Evolutionary conservation across 2,329 filamentous ascomycete species (phyloP), one percentile per base, ranked within the genome.

Genomic region (Hypoxylon sp.): DNA sequence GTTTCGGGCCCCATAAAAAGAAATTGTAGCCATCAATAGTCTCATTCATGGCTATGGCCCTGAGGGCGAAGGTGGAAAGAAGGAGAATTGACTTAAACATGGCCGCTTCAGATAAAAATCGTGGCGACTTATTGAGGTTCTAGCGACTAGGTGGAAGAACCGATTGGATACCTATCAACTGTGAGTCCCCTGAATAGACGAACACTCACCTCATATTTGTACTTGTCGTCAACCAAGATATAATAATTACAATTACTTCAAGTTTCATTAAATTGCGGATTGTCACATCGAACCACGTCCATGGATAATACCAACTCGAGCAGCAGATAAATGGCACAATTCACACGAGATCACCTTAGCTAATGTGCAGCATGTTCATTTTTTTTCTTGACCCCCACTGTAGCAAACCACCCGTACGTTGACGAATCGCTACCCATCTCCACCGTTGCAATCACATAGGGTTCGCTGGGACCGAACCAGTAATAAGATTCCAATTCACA

Each of bases 21-120:
- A 66, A 72, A 3, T 58, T 66, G 37, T 72, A 70, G 27, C 53
- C 59, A 1, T 66, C 55, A 13, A 73, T 69, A 2, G 66, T 68
- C 42, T 73, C 69, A 22, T 67, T 67, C 57, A 65, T 20, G 44
- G 66, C 67, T 25, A 48, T 30, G 4, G 58, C 64, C 30, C 57
- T 61, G 17, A 70, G 50, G 35, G 64, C 63, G 30, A 67, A 57
- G 42, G 57, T 14, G 6, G 49, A 59, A 30, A 70, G 42, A 14
- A 57, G 50, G 30, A 62, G 8, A 20, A 63, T 57, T 6, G 63
- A 61, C 46, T 59, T 69, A 10, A 54, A 49, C 63, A 69, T 71
- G 17, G 20, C 64, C 40, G 5, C 35, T 37, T 37, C 42, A 46
- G 37, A n/a, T 49, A 27, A 27, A 22, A 51, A 7, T 10, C 30